Base-by-base conservation (phyloP, 805 yeast genomes). In the Clavispora vitiphila region DNA sequence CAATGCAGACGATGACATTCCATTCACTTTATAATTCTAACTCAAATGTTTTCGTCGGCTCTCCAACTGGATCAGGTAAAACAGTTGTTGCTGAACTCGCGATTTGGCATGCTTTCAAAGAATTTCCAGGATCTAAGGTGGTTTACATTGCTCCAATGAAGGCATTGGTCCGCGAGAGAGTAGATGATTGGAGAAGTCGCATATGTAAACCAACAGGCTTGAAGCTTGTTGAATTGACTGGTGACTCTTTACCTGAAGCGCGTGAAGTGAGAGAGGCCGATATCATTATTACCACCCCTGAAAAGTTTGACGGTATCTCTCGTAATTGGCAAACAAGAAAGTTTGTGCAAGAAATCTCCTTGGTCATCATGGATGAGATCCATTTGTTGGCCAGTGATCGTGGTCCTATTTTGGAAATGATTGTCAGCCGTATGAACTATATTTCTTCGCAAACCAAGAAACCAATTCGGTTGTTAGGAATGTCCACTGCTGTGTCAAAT, bases 21-120 rank as follows among this genome's bases (percentile, higher is more conserved):
- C 96, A 90, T 57, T 78, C 96, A 0, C 64, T 93, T 35, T 93
- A 90, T 65, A 81, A 93, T 60, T 67, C 83, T 1, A 78, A 84
- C 47, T 75, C 83, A 1, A 86, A 85, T 58, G 90, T 84, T 0
- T 86, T 93, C 61, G 86, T 93, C 35, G 99, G 99, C 8, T 89
- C 98, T 0, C 99, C 99, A 3, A 93, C 99, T 2, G 99, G 99
- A 19, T 91, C 97, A 0, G 99, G 99, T 51, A 93, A 93, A 62
- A 93, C 99, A 0, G 84, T 93, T 25, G 98, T 95, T 22, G 96
- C 98, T 0, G 99, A 93, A 58, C 64, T 93, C 42, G 98, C 98
- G 0, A 86, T 93, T 12, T 93, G 98, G 97, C 91, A 89, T 59
- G 97, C 99, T 0, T 85, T 91, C 60, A 78, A 75, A 35, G 83